Evolutionary conservation across 331 rosid species (phyloP), one percentile per base, ranked within the genome.

Genomic region (Phaseolus coccineus): DNA sequence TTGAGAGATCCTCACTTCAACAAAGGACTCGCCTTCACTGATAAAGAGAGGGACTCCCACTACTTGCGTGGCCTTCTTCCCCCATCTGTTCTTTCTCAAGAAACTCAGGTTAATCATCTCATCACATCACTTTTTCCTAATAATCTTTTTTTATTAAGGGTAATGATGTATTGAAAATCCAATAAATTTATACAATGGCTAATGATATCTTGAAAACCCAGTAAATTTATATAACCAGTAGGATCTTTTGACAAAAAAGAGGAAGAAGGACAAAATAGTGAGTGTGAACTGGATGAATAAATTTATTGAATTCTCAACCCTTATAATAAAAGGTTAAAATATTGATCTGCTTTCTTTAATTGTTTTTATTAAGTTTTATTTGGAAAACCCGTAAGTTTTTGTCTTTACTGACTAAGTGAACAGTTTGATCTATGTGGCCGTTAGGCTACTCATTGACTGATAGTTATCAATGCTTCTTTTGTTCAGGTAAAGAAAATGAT

Each of bases 41-140:
- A 91, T 53, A 82, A 77, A 86, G 99, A 95, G 92, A 89, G 99
- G 81, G 99, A 93, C n/a, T 94, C 97, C 10, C 99, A 95, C 74
- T 93, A 86, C 85, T 87, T 95, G 88, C 94, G 93, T 48, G 99
- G 99, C 31, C 96, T 95, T 80, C 96, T 95, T n/a, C 99, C 99
- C 73, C 99, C 99, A 2, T 52, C 88, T 3, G 83, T 91, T 70
- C 78, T 83, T 69, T 76, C 93, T 78, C 99, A 95, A 53, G 94
- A 93, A 15, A 86, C 88, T 81, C 99, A 95, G 99, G 99, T 95
- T 73, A 68, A 69, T 65, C 58, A 53, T 61, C 77, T 76, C 31
- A 73, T 78, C 51, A 46, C 63, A 13, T 39, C 28, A 56, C 19
- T 7, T 51, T 4, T 14, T 47, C 8, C 39, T 16, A 11, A 9